Percentiles rank a stretch among this genome's conserved stretches.
Evolutionary conservation across 805 yeast genomes (phyloP).

Genomic region (Suhomyces sp.): DNA sequence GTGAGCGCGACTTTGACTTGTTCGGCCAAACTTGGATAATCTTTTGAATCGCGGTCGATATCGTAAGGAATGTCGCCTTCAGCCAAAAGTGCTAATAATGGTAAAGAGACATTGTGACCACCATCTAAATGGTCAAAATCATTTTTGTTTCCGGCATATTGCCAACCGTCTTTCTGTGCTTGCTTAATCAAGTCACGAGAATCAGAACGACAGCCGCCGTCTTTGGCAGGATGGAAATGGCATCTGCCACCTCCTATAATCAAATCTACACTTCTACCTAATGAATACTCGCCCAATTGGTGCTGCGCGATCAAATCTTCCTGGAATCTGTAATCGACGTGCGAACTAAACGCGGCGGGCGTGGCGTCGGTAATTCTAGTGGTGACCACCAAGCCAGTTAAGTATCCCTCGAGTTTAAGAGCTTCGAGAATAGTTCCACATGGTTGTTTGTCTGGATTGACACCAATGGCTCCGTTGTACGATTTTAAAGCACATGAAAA

Average conservation of each 20-base stretch:
- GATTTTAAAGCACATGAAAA: slow-evolving; percentile 81
- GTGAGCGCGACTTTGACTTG: slow-evolving; percentile 71
- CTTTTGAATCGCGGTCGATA: slow-evolving; percentile 61
- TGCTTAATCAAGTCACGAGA: slow-evolving; percentile 62
- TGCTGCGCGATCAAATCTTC: slow-evolving; percentile 87
- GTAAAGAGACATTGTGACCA: slow-evolving; percentile 68
- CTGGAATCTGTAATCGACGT: slow-evolving; percentile 69
- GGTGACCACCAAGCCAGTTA: slow-evolving; percentile 89
- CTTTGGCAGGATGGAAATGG: slow-evolving; percentile 59
- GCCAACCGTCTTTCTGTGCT: slow-evolving; percentile 62
- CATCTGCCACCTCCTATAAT: slow-evolving; percentile 92
- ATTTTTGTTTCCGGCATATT: slow-evolving; percentile 55
- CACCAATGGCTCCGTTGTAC: slow-evolving; percentile 92
- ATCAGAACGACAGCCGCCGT: slow-evolving; percentile 66
- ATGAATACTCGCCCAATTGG: slow-evolving; percentile 75
- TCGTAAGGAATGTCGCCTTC: slow-evolving; percentile 81
- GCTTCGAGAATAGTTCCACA: slow-evolving; percentile 90
- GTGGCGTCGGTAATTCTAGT: slow-evolving; percentile 94
- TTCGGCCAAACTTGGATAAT: slow-evolving; percentile 76
- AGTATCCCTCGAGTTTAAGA: slow-evolving; percentile 73
- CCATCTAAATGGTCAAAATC: slow-evolving; percentile 52
- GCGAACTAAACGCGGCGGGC: slow-evolving; percentile 86
- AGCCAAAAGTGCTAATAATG: slow-evolving; percentile 74
- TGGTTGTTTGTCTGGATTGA: slow-evolving; percentile 61
- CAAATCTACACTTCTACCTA: slow-evolving; percentile 78